These are phyloP conservation scores for Sporothrix pallida DNA, from an alignment of 2,329 filamentous ascomycete genomes.

Conservation along the genomic window DNA sequence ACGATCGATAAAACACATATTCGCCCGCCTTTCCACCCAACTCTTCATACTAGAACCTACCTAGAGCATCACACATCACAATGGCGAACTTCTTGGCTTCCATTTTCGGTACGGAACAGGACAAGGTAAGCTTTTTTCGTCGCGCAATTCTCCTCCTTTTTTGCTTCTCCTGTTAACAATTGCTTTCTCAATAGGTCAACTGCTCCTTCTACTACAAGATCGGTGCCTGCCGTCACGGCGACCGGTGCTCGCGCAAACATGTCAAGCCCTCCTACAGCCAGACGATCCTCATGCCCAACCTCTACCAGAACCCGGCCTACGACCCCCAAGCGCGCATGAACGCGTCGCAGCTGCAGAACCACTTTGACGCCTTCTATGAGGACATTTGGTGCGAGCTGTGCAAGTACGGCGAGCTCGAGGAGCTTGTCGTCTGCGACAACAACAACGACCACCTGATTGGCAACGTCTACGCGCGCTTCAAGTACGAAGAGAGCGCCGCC, in stretches of 20 bases:
- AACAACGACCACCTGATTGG: slow-evolving; percentile 99
- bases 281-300: slow-evolving; percentile 95
- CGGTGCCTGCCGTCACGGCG: slow-evolving; percentile 96
- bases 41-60: neutral
- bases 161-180: slow-evolving; percentile 3
- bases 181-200: slow-evolving; percentile 66
- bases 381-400: slow-evolving; percentile 99
- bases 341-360: slow-evolving; percentile 92
- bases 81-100: slow-evolving; percentile 99
- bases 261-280: slow-evolving; percentile 98
- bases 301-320: slow-evolving; percentile 98
- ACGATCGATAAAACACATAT: neutral
- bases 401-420: slow-evolving; percentile 96
- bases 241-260: slow-evolving; percentile 97
- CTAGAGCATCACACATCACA: slow-evolving; percentile 37
- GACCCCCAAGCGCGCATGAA: slow-evolving; percentile 98
- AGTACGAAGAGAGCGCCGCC: slow-evolving; percentile 97
- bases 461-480: slow-evolving; percentile 99
- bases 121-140: slow-evolving; percentile 62
- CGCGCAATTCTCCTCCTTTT: slow-evolving; percentile 28
- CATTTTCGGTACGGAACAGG: slow-evolving; percentile 99
- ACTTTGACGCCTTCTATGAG: slow-evolving; percentile 99
- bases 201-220: slow-evolving; percentile 99
- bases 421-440: slow-evolving; percentile 98
- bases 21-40: neutral